A percentile compares a stretch with the other conserved stretches of the same genome.
Evolutionary conservation across 176 grass and related monocot species (phyloP).

Genomic region (Stipa capillata): DNA sequence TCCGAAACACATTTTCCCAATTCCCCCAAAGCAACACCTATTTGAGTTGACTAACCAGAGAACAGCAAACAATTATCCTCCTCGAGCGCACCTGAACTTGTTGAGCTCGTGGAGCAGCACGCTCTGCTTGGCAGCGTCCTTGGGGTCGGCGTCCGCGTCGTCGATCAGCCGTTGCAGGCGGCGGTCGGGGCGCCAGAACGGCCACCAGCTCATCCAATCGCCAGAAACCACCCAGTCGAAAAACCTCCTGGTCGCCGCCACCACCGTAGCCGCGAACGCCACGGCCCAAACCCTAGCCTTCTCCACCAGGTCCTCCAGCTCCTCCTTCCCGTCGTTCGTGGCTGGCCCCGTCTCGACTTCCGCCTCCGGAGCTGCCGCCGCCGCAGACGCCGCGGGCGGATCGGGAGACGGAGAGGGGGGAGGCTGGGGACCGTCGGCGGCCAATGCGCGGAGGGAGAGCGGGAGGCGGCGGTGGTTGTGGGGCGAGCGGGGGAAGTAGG

Average conservation of each 20-base stretch:
- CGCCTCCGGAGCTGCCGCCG: background rate
- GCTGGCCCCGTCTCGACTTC: background rate
- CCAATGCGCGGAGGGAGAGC: conserved; percentile 43
- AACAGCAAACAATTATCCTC: background rate
- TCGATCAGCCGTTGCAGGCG: conserved; percentile 62
- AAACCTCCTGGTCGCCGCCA: conserved; percentile 39
- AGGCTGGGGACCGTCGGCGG: conserved; percentile 21
- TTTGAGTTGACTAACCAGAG: background rate
- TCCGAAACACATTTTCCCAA: conserved; percentile 12
- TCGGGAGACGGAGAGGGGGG: conserved; percentile 5
- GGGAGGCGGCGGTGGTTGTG: conserved; percentile 18
- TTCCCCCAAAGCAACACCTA: background rate
- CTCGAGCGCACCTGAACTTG: conserved; percentile 57
- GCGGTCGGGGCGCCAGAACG: conserved; percentile 69
- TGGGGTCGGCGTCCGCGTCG: conserved; percentile 85
- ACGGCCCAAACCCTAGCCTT: conserved; percentile 33
- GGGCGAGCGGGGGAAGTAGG: conserved; percentile 13
- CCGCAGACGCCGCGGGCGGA: background rate
- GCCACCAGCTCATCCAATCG: conserved; percentile 87
- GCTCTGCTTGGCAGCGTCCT: conserved; percentile 65
- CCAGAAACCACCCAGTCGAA: conserved; percentile 45
- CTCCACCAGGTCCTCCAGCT: conserved; percentile 34
- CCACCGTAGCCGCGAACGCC: conserved; percentile 30
- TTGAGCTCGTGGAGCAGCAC: conserved; percentile 87
- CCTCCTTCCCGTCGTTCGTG: conserved; percentile 27